phyloP scores from a whole-genome alignment of 2,329 filamentous ascomycete genomes.

The Leptographium galeiforme region DNA sequence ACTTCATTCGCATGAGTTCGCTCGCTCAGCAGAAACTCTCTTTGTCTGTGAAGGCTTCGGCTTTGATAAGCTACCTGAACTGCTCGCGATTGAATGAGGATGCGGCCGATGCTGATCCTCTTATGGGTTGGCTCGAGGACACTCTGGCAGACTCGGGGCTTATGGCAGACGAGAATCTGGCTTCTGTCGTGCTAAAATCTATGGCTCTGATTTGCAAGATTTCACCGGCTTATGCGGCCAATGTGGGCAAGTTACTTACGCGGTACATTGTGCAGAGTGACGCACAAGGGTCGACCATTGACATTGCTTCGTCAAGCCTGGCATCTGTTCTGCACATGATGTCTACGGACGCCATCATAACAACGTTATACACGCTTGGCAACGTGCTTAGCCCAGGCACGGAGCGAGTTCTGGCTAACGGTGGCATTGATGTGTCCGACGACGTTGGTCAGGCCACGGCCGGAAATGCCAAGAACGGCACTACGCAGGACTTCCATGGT shows the following conservation, averaged over 20 bases:
- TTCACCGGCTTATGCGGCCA: constrained; percentile 58
- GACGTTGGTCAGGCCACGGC: constrained; percentile 19
- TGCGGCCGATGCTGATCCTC: constrained; percentile 60
- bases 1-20: constrained; percentile 78
- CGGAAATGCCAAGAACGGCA: constrained; percentile 10
- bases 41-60: constrained; percentile 71
- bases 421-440: constrained; percentile 31
- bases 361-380: constrained; percentile 88
- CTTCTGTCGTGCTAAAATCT: constrained; percentile 64
- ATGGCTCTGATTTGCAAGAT: constrained; percentile 71
- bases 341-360: constrained; percentile 87
- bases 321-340: constrained; percentile 69
- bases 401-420: constrained; percentile 40
- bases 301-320: constrained; percentile 70
- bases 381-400: constrained; percentile 75
- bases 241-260: constrained; percentile 65
- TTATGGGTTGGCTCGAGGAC: constrained; percentile 78
- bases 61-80: constrained; percentile 72
- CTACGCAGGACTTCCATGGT: constrained; percentile 33
- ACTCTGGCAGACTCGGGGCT: constrained; percentile 66
- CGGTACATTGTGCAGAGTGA: constrained; percentile 79
- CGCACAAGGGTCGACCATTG: constrained; percentile 54
- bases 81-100: constrained; percentile 75
- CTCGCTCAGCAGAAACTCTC: constrained; percentile 77
- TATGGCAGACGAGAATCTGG: constrained; percentile 68